phyloP scores from a whole-genome alignment of 2,329 filamentous ascomycete species.

The Beauveria sp. region DNA sequence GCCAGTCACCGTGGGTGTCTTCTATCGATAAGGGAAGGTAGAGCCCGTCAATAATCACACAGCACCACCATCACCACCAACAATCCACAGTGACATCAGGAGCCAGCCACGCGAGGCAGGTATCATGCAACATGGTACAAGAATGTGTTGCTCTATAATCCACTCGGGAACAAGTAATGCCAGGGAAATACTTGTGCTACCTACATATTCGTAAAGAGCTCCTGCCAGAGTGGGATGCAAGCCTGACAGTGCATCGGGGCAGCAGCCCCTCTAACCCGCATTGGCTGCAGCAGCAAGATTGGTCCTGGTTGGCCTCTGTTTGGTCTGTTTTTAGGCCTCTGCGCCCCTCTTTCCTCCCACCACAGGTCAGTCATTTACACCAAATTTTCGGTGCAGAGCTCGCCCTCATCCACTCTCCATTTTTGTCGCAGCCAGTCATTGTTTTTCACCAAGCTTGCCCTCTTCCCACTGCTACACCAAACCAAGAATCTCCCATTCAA shows the following conservation, averaged over 20 bases:
- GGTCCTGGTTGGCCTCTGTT: neutral
- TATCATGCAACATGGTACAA: too few species aligned
- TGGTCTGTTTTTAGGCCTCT: neutral
- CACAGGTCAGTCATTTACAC: constrained; percentile 1
- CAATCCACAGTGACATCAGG: too few species aligned
- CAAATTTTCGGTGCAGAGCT: constrained; percentile 5
- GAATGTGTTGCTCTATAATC: too few species aligned
- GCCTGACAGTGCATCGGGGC: neutral
- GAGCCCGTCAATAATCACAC: too few species aligned
- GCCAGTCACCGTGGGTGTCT: too few species aligned
- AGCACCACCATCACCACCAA: too few species aligned
- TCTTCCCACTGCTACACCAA: constrained; percentile 10
- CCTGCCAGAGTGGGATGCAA: too few species aligned
- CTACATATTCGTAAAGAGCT: too few species aligned
- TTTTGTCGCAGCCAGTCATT: constrained; percentile 12
- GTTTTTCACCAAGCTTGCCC: constrained; percentile 11
- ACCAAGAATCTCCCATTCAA: constrained; percentile 12
- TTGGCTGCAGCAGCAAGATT: neutral
- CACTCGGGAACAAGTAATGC: too few species aligned
- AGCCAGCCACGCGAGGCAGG: too few species aligned
- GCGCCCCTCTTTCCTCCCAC: constrained; percentile 1
- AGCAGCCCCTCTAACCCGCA: constrained; percentile 1
- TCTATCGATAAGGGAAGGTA: too few species aligned
- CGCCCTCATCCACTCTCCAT: constrained; percentile 8
- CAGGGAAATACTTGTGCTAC: neutral